Conservation (phyloP, 1,284 basidiomycete genomes). For the Papiliotrema nemorosa region DNA sequence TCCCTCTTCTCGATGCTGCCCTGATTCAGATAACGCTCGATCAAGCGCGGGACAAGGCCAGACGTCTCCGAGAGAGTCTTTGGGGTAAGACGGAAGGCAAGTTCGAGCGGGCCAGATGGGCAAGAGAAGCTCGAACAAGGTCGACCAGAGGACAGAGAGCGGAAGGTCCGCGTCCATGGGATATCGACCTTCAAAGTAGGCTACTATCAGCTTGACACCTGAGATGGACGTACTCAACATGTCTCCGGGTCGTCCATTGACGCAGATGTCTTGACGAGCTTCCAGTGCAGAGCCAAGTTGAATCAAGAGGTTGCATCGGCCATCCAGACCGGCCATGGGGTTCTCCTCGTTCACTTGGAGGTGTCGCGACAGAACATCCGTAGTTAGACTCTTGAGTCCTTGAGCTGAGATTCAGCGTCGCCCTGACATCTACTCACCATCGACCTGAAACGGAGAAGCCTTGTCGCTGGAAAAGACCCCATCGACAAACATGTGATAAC, state of each 20-base stretch:
- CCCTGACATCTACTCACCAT: constrained; percentile 57
- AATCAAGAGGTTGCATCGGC: constrained; percentile 70
- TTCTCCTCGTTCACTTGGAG: constrained; percentile 78
- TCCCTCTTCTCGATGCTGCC: constrained; percentile 50
- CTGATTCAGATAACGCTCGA: constrained; percentile 16
- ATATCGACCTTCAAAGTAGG: constrained; percentile 23
- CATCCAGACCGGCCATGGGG: constrained; percentile 86
- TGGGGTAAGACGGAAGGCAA: constrained; percentile 54
- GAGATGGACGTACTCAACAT: constrained; percentile 60
- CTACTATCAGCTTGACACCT: constrained; percentile 5
- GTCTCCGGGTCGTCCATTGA: constrained; percentile 69
- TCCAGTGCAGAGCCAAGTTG: constrained; percentile 69
- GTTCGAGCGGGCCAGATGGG: constrained; percentile 85
- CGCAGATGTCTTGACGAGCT: constrained; percentile 62
- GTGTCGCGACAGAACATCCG: constrained; percentile 61
- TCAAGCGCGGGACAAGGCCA: constrained; percentile 72
- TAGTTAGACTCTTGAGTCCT: constrained; percentile 65
- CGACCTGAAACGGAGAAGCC: constrained; percentile 66
- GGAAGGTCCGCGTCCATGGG: constrained; percentile 49
- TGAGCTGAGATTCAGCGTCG: constrained; percentile 55
- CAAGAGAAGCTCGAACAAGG: constrained; percentile 75
- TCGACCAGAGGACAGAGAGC: constrained; percentile 71
- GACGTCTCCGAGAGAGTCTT: constrained; percentile 76
- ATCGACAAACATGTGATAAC: constrained; percentile 78
- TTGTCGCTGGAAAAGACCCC: constrained; percentile 75